A percentile compares a stretch with the other conserved stretches of the same genome.
phyloP scores from a whole-genome alignment of 2,329 filamentous ascomycete genomes.

The Verticillium zaregamsianum region DNA sequence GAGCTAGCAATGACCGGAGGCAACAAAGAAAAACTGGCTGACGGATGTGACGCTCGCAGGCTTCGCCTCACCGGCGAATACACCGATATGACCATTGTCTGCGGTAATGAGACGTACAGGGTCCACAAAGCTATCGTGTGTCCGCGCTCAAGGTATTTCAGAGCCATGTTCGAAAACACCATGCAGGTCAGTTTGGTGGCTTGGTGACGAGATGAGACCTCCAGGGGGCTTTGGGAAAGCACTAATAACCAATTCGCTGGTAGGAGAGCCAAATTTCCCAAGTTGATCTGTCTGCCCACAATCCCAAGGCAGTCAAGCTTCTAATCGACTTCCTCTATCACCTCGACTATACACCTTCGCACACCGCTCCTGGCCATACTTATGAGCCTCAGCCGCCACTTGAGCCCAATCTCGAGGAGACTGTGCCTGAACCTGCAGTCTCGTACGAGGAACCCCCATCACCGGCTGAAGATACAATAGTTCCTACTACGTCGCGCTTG shows the following conservation, averaged over 20 bases:
- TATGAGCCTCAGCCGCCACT: not conserved
- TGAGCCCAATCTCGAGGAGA: not conserved
- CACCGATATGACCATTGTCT: slow-evolving; percentile 9
- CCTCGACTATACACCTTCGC: not conserved
- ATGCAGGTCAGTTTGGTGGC: not conserved
- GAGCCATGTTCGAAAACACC: not conserved
- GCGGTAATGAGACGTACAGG: slow-evolving; percentile 9
- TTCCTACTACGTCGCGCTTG: too few relatives aligned
- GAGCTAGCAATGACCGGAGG: not conserved
- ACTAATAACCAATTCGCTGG: not conserved
- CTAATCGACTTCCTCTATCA: slow-evolving; percentile 1
- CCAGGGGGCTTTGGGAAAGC: not conserved
- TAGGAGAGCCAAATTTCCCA: not conserved
- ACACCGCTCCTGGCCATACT: not conserved
- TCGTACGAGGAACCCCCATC: not conserved
- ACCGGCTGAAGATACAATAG: too few relatives aligned
- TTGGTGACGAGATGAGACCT: not conserved
- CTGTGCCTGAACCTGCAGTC: not conserved
- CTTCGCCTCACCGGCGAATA: slow-evolving; percentile 3
- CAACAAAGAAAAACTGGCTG: not conserved
- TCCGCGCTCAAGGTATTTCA: slow-evolving; percentile 5
- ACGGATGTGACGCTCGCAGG: not conserved
- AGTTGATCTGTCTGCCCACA: not conserved
- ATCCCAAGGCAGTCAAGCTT: not conserved
- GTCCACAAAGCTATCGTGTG: slow-evolving; percentile 13